Evolutionary conservation across 352 stramenopile genomes (phyloP).

Genomic region (Phytophthora sojae): DNA sequence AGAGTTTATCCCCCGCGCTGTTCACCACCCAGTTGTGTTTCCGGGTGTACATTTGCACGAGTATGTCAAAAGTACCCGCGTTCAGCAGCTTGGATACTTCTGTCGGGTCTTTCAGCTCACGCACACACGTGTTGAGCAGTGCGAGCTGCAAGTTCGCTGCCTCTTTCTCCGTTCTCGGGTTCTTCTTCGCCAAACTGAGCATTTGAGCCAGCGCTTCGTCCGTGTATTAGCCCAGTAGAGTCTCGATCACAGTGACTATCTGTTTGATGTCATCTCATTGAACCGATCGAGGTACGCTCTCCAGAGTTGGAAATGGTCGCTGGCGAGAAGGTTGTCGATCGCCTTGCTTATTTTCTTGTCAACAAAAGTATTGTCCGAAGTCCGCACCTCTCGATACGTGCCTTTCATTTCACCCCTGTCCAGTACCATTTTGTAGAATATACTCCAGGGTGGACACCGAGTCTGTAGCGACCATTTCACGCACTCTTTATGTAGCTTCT

Average conservation of each 20-base stretch:
- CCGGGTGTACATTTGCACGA: background rate
- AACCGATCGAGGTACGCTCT: background rate
- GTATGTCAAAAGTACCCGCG: background rate
- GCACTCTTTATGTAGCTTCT: no score
- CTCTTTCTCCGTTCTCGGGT: background rate
- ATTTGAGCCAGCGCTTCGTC: background rate
- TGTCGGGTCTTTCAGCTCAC: background rate
- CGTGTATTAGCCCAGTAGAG: background rate
- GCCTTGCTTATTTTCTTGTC: background rate
- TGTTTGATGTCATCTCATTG: background rate
- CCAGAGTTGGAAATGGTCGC: background rate
- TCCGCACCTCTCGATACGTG: no score
- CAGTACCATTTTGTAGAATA: no score
- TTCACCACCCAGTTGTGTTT: background rate
- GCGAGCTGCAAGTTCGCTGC: constrained; percentile 44
- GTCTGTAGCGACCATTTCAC: no score
- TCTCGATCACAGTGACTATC: constrained; percentile 9
- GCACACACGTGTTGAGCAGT: constrained; percentile 37
- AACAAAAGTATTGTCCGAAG: no score
- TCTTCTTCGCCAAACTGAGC: background rate
- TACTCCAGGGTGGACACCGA: no score
- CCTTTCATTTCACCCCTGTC: no score
- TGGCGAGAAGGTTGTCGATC: background rate
- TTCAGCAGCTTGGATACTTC: constrained; percentile 3
- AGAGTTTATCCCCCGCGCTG: constrained; percentile 1